These are phyloP conservation scores for Sanguinoderma infundibulare DNA, from an alignment of 1,284 basidiomycete genomes.

Conservation along the genomic window DNA sequence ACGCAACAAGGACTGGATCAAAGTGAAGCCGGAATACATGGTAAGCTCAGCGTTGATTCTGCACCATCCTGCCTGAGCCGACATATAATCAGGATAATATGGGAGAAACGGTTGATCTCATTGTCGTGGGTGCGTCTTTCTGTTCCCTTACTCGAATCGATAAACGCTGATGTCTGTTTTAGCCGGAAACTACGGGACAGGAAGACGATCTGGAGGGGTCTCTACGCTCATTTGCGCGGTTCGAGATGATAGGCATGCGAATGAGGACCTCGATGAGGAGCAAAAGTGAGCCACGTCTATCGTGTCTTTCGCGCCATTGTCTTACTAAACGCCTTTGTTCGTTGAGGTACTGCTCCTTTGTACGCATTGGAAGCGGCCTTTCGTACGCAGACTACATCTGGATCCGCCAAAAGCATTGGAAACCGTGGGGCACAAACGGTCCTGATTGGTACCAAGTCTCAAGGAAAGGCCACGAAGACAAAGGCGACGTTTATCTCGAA, in stretches of 20 bases:
- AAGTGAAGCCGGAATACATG: slow-evolving; percentile 96
- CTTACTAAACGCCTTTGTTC: not conserved
- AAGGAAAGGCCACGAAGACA: slow-evolving; percentile 68
- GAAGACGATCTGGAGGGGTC: slow-evolving; percentile 78
- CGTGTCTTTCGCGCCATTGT: not conserved
- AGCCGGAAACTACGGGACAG: slow-evolving; percentile 78
- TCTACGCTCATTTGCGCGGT: slow-evolving; percentile 81
- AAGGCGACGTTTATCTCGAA: slow-evolving; percentile 81
- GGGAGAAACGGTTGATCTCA: slow-evolving; percentile 87
- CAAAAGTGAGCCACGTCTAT: slow-evolving; percentile 50
- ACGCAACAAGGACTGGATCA: slow-evolving; percentile 90
- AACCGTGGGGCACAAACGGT: slow-evolving; percentile 67
- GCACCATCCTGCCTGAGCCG: not conserved
- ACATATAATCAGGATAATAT: slow-evolving; percentile 70
- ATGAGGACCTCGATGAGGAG: slow-evolving; percentile 57
- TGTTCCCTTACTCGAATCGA: not conserved
- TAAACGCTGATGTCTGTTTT: not conserved
- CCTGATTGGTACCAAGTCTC: slow-evolving; percentile 66
- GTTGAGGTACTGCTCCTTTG: slow-evolving; percentile 76
- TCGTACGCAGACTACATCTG: slow-evolving; percentile 85
- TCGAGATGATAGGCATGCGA: slow-evolving; percentile 63
- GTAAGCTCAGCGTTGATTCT: slow-evolving; percentile 43
- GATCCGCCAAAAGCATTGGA: slow-evolving; percentile 79
- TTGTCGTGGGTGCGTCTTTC: slow-evolving; percentile 76
- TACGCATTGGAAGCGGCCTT: slow-evolving; percentile 86